Evolutionary conservation across 495 filamentous ascomycete species (phyloP).

Genomic region (Mytilinidion resinicola): DNA sequence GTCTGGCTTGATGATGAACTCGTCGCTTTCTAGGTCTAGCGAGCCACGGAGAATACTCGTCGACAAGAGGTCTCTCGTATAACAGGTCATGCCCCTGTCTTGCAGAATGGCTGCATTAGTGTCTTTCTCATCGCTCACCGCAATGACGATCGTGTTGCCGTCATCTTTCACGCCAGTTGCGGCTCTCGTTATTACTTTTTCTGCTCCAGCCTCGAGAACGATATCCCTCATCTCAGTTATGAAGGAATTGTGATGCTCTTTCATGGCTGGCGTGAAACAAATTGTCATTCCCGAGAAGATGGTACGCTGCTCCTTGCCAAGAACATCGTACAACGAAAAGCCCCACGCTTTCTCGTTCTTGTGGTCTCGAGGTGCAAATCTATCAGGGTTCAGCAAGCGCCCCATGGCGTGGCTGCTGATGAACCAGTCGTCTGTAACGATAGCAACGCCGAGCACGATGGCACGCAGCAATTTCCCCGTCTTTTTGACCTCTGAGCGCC

Average conservation of each 20-base stretch:
- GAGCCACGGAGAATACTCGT: slow-evolving; percentile 21
- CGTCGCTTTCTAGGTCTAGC: slow-evolving; percentile 21
- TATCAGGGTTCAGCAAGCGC: slow-evolving; percentile 24
- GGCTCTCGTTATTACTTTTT: slow-evolving; percentile 4
- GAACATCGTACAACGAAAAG: slow-evolving; percentile 27
- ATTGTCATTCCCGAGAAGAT: slow-evolving; percentile 30
- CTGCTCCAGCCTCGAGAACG: slow-evolving; percentile 27
- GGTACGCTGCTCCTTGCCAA: slow-evolving; percentile 24
- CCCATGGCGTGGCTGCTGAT: slow-evolving; percentile 24
- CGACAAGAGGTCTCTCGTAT: slow-evolving; percentile 20
- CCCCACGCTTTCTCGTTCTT: slow-evolving; percentile 35
- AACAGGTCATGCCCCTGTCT: slow-evolving; percentile 14
- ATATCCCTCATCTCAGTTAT: slow-evolving; percentile 37
- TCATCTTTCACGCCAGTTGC: slow-evolving; percentile 15
- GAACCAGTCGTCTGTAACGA: slow-evolving; percentile 40
- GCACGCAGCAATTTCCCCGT: slow-evolving; percentile 37
- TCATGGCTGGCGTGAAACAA: slow-evolving; percentile 35
- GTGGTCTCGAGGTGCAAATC: slow-evolving; percentile 29
- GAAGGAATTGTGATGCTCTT: slow-evolving; percentile 24
- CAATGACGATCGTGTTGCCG: slow-evolving; percentile 13
- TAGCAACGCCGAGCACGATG: slow-evolving; percentile 33
- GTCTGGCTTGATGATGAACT: slow-evolving; percentile 19
- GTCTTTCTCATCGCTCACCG: slow-evolving; percentile 11
- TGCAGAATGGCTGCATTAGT: slow-evolving; percentile 3
- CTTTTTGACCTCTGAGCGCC: slow-evolving; percentile 35